Evolutionary conservation across 2,329 filamentous ascomycete species (phyloP), one percentile per base, ranked within the genome.

Genomic region (Phyllosticta paracitricarpa): DNA sequence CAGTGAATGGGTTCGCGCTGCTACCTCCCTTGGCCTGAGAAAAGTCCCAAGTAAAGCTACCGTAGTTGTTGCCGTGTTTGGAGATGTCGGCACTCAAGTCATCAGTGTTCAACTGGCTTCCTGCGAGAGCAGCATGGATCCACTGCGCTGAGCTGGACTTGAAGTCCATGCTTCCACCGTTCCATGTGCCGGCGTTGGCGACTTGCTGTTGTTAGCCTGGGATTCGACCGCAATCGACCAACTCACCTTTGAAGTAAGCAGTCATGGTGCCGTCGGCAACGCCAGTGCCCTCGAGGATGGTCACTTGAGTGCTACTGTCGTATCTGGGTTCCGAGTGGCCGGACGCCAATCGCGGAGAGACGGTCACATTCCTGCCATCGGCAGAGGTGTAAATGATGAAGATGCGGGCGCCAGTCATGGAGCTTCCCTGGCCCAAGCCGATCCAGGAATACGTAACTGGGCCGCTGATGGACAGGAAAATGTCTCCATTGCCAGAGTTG

Each of bases 331-430:
- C 65, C 3, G 59, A 63, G 33, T 82, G 68, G 6, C 80, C 80
- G 12, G 66, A 72, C 8, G 77, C 77, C 6, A 74, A 65, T 51
- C 83, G 73, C 9, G 82, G 79, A 2, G 82, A 84, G 8, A 86
- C 65, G 0, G 83, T 86, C 14, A 85, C 80, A 64, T 84, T 84
- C 53, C 71, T 76, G 26, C 81, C 78, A 48, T 71, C 71, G 51
- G 77, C 72, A 26, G 78, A 76, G n/a, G 80, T 77, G 66, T 85
- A 85, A 5, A 84, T 74, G 53, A 85, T 72, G 67, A 85, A 84
- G 55, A 86, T 84, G 68, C 84, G 83, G 5, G 83, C 70, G 24
- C 78, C 79, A 17, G 69, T 65, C 83, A 85, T 86, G 22, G 69
- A 64, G 1, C 65, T 72, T 26, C 83, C 83, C 68, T 84, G 81